phyloP scores from a whole-genome alignment of 176 grass and related monocot genomes.

The Hsuehochloa calcarea region DNA sequence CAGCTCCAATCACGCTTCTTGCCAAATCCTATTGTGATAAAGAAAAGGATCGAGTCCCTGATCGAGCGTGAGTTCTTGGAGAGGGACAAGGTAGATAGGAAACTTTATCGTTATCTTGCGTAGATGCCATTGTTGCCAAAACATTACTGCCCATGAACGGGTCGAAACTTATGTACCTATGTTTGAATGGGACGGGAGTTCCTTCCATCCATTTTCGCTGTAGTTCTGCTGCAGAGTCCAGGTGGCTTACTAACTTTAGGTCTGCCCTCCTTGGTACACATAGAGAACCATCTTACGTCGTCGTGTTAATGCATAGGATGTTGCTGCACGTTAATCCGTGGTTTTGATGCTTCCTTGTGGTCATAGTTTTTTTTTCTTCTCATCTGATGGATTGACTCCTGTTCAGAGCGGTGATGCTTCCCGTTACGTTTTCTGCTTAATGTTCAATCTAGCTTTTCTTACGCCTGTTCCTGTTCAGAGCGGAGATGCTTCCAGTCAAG shows the following conservation, averaged over 20 bases:
- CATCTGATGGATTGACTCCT: not conserved
- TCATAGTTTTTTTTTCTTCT: not conserved
- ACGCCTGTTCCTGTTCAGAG: no score
- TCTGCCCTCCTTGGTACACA: constrained; percentile 24
- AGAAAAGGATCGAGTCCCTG: constrained; percentile 68
- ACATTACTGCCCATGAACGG: not conserved
- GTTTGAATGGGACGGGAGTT: not conserved
- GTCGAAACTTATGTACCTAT: not conserved
- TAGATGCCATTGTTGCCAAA: not conserved
- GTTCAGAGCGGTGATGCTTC: not conserved
- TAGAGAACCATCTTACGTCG: not conserved
- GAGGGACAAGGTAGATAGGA: constrained; percentile 63
- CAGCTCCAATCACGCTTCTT: constrained; percentile 61
- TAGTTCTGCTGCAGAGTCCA: constrained; percentile 3
- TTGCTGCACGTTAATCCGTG: not conserved
- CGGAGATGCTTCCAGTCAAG: no score
- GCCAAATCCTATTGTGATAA: constrained; percentile 62
- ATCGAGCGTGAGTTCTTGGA: constrained; percentile 67
- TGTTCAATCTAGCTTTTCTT: no score
- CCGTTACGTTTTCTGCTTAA: not conserved
- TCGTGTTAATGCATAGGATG: not conserved
- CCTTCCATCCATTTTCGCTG: not conserved
- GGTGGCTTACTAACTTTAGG: constrained; percentile 1
- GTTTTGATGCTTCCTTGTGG: not conserved
- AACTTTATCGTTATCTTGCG: constrained; percentile 52